Evolutionary conservation across 2,329 filamentous ascomycete species (phyloP).

Genomic region (Chaetothyriales sp.): DNA sequence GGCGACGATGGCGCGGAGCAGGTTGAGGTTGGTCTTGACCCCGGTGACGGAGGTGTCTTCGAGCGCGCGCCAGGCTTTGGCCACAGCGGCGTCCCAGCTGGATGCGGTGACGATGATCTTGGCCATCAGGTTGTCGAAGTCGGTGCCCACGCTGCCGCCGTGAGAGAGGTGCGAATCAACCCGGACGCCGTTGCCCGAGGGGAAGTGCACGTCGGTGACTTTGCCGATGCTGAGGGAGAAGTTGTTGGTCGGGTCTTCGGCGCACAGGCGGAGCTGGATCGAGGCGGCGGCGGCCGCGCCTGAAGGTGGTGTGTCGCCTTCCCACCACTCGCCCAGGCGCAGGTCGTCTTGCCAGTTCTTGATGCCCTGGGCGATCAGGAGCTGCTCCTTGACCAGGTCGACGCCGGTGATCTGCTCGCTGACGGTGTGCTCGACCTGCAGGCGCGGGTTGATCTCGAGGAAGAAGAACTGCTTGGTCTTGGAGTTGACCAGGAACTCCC

Average conservation of each 20-base stretch:
- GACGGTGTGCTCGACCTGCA: constrained; percentile 49
- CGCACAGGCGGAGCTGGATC: constrained; percentile 43
- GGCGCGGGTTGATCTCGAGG: constrained; percentile 44
- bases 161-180: constrained; percentile 41
- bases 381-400: constrained; percentile 41
- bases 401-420: constrained; percentile 40
- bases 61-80: constrained; percentile 41
- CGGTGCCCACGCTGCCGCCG: constrained; percentile 34
- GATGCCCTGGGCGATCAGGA: constrained; percentile 39
- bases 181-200: constrained; percentile 42
- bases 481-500: constrained; percentile 47
- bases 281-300: constrained; percentile 23
- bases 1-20: constrained; percentile 39
- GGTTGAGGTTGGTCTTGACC: constrained; percentile 42
- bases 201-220: constrained; percentile 39
- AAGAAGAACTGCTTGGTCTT: constrained; percentile 39
- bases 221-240: constrained; percentile 48
- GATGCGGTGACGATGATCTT: constrained; percentile 44
- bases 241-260: constrained; percentile 38
- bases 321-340: constrained; percentile 19
- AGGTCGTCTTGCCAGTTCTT: constrained; percentile 23
- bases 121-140: constrained; percentile 45
- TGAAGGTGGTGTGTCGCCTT: constrained; percentile 23
- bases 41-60: constrained; percentile 41
- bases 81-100: constrained; percentile 37